phyloP scores from a whole-genome alignment of 345 rosid genomes.

The Eucalyptus regnans region DNA sequence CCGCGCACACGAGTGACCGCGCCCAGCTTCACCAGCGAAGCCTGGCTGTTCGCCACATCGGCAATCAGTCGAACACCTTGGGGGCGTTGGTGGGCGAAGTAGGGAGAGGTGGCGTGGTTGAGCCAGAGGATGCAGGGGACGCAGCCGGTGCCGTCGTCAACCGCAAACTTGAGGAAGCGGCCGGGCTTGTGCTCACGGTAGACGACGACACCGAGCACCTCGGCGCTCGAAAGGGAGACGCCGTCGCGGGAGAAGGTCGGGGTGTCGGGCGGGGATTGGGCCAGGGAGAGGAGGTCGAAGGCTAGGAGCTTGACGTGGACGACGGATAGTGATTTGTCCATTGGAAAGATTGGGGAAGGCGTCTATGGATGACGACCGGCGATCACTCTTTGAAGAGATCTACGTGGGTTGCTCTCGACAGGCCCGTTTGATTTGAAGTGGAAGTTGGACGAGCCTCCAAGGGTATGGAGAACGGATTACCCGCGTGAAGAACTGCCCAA shows the following conservation, averaged over 20 bases:
- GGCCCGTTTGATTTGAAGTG: background rate
- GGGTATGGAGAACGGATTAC: too few relatives aligned
- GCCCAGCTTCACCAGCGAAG: constrained; percentile 33
- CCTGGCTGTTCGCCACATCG: constrained; percentile 24
- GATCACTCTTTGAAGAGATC: background rate
- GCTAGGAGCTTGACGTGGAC: constrained; percentile 52
- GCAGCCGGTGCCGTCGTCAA: constrained; percentile 68
- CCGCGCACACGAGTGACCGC: constrained; percentile 64
- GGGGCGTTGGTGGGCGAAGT: constrained; percentile 34
- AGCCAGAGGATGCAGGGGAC: constrained; percentile 74
- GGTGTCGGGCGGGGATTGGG: background rate
- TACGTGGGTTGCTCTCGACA: background rate
- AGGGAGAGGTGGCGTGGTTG: constrained; percentile 52
- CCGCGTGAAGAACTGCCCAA: too few relatives aligned
- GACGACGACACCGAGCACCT: constrained; percentile 45
- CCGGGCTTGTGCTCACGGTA: constrained; percentile 37
- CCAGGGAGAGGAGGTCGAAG: constrained; percentile 32
- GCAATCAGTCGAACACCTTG: constrained; percentile 36
- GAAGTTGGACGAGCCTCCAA: background rate
- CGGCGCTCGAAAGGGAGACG: constrained; percentile 37
- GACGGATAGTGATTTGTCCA: constrained; percentile 3
- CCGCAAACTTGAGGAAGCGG: constrained; percentile 47
- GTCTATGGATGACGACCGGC: background rate
- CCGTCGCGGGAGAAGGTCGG: constrained; percentile 18
- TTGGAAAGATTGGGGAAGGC: fast-evolving